Percentiles rank a stretch among this genome's conserved stretches.
These are phyloP conservation scores for Apium graveolens DNA, from an alignment of 129 eudicot species.

Conservation along the genomic window DNA sequence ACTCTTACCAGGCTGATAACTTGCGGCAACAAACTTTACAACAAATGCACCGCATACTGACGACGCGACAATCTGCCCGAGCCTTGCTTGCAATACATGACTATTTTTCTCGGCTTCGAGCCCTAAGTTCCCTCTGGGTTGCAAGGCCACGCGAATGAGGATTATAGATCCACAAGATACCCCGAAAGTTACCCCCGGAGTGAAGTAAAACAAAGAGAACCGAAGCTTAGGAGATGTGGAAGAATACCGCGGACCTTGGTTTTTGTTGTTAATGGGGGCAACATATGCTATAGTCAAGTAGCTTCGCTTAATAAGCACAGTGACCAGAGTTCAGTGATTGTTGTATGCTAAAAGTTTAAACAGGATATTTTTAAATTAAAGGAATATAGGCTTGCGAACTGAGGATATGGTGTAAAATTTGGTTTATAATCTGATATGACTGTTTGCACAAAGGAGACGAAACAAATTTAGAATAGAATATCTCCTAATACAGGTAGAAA, in stretches of 20 bases:
- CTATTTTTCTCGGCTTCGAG: conserved; percentile 87
- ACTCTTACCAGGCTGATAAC: conserved; percentile 64
- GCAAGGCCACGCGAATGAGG: conserved; percentile 79
- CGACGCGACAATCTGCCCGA: conserved; percentile 92
- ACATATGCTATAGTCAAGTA: not conserved
- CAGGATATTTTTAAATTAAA: not conserved
- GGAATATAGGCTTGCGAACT: not conserved
- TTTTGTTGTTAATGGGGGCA: not conserved
- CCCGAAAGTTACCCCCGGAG: not conserved
- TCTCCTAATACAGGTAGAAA: not conserved
- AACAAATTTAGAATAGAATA: too few species aligned
- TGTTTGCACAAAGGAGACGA: not conserved
- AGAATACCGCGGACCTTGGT: not conserved
- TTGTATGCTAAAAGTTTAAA: not conserved
- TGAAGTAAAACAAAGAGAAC: not conserved
- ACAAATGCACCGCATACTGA: conserved; percentile 72
- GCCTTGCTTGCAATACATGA: conserved; percentile 77
- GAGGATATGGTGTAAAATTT: not conserved
- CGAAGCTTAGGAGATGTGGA: not conserved
- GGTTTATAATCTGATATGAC: not conserved
- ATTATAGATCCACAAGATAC: not conserved
- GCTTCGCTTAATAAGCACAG: too few species aligned
- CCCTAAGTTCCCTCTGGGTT: conserved; percentile 91
- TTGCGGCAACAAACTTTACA: conserved; percentile 84
- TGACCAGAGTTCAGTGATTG: not conserved